These are phyloP conservation scores for Apiospora pterosperma DNA, from an alignment of 2,329 filamentous ascomycete species.

Conservation along the genomic window DNA sequence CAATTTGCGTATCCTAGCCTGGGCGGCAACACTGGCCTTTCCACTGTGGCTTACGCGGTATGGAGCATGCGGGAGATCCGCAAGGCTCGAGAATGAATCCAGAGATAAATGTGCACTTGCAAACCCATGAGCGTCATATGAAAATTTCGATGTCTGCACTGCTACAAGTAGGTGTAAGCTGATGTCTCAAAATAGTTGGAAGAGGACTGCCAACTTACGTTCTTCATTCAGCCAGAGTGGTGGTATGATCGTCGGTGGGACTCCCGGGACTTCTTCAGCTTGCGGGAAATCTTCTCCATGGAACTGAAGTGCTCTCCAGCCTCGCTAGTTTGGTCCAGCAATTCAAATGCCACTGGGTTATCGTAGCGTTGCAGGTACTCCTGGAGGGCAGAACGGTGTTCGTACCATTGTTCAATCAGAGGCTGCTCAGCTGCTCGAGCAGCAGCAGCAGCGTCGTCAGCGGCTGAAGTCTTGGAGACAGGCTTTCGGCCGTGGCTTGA, in stretches of 20 bases:
- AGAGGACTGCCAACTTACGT: neutral
- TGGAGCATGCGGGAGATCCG: neutral
- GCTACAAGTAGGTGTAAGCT: neutral
- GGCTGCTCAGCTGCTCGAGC: constrained; percentile 35
- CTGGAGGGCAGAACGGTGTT: constrained; percentile 62
- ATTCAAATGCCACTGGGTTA: constrained; percentile 50
- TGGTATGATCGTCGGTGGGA: constrained; percentile 33
- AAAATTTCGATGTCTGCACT: neutral
- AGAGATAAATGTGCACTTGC: constrained; percentile 3
- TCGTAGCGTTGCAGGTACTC: constrained; percentile 49
- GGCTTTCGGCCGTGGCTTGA: constrained; percentile 46
- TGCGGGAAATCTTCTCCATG: constrained; percentile 49
- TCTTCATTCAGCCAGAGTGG: constrained; percentile 33
- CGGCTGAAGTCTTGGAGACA: constrained; percentile 36
- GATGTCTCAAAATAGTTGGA: neutral
- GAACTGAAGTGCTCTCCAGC: constrained; percentile 47
- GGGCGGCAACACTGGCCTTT: neutral
- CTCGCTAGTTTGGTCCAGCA: constrained; percentile 49
- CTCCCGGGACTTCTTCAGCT: constrained; percentile 32
- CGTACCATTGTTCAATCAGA: constrained; percentile 53
- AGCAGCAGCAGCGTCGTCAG: constrained; percentile 27
- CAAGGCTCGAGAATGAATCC: neutral
- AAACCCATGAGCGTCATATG: neutral
- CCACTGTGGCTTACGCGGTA: neutral
- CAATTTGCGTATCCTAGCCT: neutral